Base-by-base conservation (phyloP, 495 filamentous ascomycete species). In the Penicillium parvum region DNA sequence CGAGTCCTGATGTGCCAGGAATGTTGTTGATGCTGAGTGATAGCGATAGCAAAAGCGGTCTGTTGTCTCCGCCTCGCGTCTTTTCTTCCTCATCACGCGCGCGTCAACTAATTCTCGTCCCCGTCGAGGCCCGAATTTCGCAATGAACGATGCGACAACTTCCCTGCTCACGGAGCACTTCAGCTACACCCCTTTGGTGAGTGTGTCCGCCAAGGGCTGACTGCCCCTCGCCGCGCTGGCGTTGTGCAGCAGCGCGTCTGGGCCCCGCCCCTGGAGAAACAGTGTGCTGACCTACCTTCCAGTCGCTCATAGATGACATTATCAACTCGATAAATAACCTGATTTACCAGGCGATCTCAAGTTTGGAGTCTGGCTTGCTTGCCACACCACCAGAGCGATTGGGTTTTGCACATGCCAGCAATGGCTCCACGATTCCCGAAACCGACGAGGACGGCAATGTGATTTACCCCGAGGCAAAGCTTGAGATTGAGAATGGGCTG, bases 251-350 rank as follows among this genome's bases (percentile, higher is more conserved):
- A 40, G 44, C 40, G 33, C 32, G 33, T 43, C 35, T 32, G 20
- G 14, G 41, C 39, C 33, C 46, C 34, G 43, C 37, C 50, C 32
- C 33, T 39, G 49, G 27, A 25, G 29, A 54, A 56, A 38, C 32
- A 43, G 16, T 37, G 55, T 35, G 52, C 64, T 63, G 36, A 61
- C 48, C 23, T 9, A 14, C 33, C 15, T 34, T 40, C 32, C 47
- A 95, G 90, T 84, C 84, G 47, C 78, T 98, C 16, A 83, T 98
- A 60, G 92, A 98, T 75, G 92, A 97, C 60, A 86, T 98, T 47
- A 95, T 97, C 69, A 96, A 98, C 72, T 82, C 83, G 45, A 80
- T 96, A 55, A 97, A 97, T 71, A 84, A 86, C 42, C 72, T 96
- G 54, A 81, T 88, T 53, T 91, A 90, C 64, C 81, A 81, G 55